These are phyloP conservation scores for Gonapodya prolifera DNA, from an alignment of 192 early-diverging fungal species.

Conservation along the genomic window DNA sequence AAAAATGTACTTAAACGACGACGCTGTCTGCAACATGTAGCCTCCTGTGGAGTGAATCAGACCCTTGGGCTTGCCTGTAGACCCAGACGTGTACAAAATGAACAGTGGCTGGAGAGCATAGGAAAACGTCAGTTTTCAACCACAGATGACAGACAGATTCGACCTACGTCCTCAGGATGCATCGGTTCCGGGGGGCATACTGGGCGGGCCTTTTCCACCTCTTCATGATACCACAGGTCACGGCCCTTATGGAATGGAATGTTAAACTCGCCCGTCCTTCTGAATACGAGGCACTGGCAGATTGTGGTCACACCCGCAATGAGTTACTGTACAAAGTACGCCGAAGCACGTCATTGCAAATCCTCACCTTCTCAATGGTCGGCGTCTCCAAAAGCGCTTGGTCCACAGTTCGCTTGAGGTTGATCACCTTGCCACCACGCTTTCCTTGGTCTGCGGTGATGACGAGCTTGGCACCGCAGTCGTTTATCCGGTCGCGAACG, in stretches of 20 bases:
- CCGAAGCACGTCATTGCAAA: neutral
- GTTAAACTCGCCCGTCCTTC: conserved; percentile 63
- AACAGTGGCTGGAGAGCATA: conserved; percentile 49
- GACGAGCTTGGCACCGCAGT: conserved; percentile 66
- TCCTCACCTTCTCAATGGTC: conserved; percentile 38
- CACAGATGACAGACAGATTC: no score
- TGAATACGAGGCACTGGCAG: conserved; percentile 43
- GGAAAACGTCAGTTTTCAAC: no score
- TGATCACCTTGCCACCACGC: conserved; percentile 78
- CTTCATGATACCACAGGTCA: conserved; percentile 95
- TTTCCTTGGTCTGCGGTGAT: conserved; percentile 91
- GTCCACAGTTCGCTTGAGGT: conserved; percentile 86
- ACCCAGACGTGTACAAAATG: conserved; percentile 85
- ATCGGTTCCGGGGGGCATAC: conserved; percentile 78
- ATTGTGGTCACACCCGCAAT: no score
- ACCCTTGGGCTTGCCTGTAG: conserved; percentile 50
- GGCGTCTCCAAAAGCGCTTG: conserved; percentile 70
- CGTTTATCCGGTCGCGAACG: conserved; percentile 80
- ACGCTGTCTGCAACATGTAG: conserved; percentile 73
- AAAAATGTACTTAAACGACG: conserved; percentile 87
- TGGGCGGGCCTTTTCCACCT: conserved; percentile 61
- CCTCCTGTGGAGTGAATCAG: conserved; percentile 89
- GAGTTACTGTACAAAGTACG: conserved; percentile 28
- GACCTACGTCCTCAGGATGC: conserved; percentile 58
- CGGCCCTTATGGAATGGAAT: conserved; percentile 61